Conservation (phyloP, 768 basidiomycete species). For the Naganishia randhawae region DNA sequence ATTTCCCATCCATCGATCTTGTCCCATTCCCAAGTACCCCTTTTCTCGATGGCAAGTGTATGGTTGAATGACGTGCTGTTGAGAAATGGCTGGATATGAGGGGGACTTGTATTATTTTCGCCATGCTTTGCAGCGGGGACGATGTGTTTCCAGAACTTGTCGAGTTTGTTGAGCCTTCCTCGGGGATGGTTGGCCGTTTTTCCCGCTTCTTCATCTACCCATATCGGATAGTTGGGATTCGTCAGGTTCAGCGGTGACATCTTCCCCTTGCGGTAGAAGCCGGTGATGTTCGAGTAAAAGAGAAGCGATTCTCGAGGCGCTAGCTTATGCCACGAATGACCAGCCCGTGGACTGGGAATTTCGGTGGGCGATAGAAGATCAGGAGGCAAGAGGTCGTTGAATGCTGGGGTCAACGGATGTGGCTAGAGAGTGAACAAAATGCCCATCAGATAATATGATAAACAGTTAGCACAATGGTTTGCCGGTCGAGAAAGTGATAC, state of each 20-base stretch:
- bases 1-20: slow-evolving; percentile 15
- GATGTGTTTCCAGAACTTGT: slow-evolving; percentile 32
- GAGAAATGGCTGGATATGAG: slow-evolving; percentile 21
- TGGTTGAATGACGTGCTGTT: slow-evolving; percentile 37
- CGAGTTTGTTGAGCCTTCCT: neutral
- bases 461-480: too few relatives aligned
- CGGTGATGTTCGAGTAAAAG: slow-evolving; percentile 44
- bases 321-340: neutral
- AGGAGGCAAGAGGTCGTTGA: slow-evolving; percentile 34
- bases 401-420: slow-evolving; percentile 27
- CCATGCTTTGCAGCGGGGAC: neutral
- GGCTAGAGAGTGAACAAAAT: too few relatives aligned
- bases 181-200: neutral
- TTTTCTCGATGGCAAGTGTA: slow-evolving; percentile 34
- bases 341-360: slow-evolving; percentile 1
- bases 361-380: slow-evolving; percentile 30
- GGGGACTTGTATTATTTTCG: neutral
- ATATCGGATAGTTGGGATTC: slow-evolving; percentile 12
- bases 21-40: slow-evolving; percentile 34
- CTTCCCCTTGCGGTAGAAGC: slow-evolving; percentile 43
- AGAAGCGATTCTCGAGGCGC: slow-evolving; percentile 2
- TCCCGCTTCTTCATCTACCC: neutral
- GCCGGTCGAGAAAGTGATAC: neutral
- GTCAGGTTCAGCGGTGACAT: slow-evolving; percentile 37
- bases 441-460: too few relatives aligned